Base-by-base conservation (phyloP, 2,329 filamentous ascomycete genomes). In the Exophiala xenobiotica region DNA sequence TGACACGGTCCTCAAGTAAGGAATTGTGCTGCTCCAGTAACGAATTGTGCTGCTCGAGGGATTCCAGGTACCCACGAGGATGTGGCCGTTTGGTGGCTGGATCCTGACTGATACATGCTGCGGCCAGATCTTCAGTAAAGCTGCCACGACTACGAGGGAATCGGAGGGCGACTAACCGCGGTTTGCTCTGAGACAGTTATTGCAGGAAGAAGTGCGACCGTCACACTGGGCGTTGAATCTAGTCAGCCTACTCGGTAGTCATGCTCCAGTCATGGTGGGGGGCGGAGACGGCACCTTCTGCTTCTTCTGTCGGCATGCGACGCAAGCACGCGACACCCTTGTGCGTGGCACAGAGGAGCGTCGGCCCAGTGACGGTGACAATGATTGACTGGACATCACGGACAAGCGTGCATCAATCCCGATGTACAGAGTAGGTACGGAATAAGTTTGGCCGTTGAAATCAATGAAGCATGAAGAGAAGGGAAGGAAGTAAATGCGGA, bases 301-400 rank as follows among this genome's bases (percentile, higher is more conserved):
- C 38, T 52, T 52, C 44, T 52, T 52, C 44, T 52, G 49, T 20
- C 48, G 49, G 43, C 49, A 52, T 14, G 49, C 49, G n/a, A 48
- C 35, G 33, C 49, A 52, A n/a, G 49, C 49, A 43, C 24, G 49
- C n/a, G 43, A 41, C 12, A 52, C 49, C 22, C 49, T 48, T 9
- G 24, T 9, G 31, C 49, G 41, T 4, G 41, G 24, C 12, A 12
- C 24, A 12, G 24, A 27, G 12, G 24, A 27, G 12, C 24, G 24
- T 12, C 12, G 24, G 24, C 24, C 12, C 24, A n/a, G n/a, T n/a
- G n/a, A n/a, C n/a, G n/a, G n/a, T n/a, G n/a, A n/a, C n/a, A n/a
- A n/a, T n/a, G n/a, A n/a, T n/a, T n/a, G n/a, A n/a, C n/a, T n/a
- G n/a, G n/a, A n/a, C n/a, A n/a, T n/a, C n/a, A n/a, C n/a, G n/a